A percentile compares a stretch with the other conserved stretches of the same genome.
These are phyloP conservation scores for Rhizopogon vinicolor DNA, from an alignment of 768 basidiomycete genomes.

Conservation along the genomic window DNA sequence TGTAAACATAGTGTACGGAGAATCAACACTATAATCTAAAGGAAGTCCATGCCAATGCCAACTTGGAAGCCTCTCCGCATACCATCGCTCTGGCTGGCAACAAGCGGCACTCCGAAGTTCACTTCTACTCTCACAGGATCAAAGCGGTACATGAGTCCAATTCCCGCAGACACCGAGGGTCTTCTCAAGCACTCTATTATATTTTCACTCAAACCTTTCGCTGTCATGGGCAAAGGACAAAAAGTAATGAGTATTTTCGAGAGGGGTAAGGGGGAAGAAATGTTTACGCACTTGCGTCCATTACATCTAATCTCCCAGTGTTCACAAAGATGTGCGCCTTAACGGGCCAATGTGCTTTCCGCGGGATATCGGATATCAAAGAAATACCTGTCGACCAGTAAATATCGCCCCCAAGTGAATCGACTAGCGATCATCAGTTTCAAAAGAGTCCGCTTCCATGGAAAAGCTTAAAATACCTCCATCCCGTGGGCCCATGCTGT, in stretches of 20 bases:
- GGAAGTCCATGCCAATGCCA: slow-evolving; percentile 77
- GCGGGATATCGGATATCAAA: slow-evolving; percentile 69
- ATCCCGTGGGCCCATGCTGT: slow-evolving; percentile 76
- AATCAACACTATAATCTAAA: slow-evolving; percentile 30
- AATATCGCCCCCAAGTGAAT: slow-evolving; percentile 80
- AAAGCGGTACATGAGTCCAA: slow-evolving; percentile 81
- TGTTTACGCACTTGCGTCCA: slow-evolving; percentile 48
- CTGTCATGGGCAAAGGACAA: slow-evolving; percentile 15
- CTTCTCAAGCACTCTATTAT: slow-evolving; percentile 36
- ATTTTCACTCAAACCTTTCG: slow-evolving; percentile 33
- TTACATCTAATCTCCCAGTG: slow-evolving; percentile 64
- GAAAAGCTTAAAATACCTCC: slow-evolving; percentile 31
- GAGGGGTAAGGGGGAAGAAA: not conserved
- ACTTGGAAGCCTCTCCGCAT: slow-evolving; percentile 69
- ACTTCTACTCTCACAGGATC: slow-evolving; percentile 84
- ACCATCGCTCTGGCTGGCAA: slow-evolving; percentile 63
- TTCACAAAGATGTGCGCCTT: slow-evolving; percentile 81
- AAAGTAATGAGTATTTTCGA: slow-evolving; percentile 9
- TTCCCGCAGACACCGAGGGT: slow-evolving; percentile 75
- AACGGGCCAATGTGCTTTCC: slow-evolving; percentile 77
- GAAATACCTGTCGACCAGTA: slow-evolving; percentile 78
- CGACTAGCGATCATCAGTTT: slow-evolving; percentile 40
- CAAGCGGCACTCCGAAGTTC: slow-evolving; percentile 82
- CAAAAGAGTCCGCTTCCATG: not conserved
- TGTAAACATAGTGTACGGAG: no score